These are phyloP conservation scores for Lodderomyces oxycetoniae DNA, from an alignment of 1,139 yeast species.

Conservation along the genomic window DNA sequence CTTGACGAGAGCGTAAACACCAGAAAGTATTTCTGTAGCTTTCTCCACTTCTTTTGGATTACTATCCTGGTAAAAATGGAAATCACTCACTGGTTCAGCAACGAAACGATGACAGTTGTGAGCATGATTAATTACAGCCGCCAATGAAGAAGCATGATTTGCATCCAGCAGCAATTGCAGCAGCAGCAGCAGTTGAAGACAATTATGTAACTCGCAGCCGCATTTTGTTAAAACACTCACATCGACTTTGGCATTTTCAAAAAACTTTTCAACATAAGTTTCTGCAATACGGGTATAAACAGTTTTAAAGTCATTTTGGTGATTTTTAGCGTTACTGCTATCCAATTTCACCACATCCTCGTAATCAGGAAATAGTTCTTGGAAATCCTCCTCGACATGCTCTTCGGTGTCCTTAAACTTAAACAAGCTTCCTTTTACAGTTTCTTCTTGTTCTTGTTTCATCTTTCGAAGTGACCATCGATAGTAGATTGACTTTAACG, in stretches of 20 bases:
- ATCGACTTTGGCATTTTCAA: slow-evolving; percentile 12
- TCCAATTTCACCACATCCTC: slow-evolving; percentile 55
- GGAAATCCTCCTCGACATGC: slow-evolving; percentile 72
- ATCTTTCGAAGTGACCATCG: slow-evolving; percentile 75
- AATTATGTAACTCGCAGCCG: slow-evolving; percentile 38
- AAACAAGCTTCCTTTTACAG: slow-evolving; percentile 57
- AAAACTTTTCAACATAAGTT: slow-evolving; percentile 28
- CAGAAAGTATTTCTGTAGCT: slow-evolving; percentile 52
- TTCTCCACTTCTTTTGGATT: slow-evolving; percentile 55
- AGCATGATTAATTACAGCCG: slow-evolving; percentile 41
- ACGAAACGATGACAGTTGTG: slow-evolving; percentile 11
- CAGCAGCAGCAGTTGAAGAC: too few relatives aligned
- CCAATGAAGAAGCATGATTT: slow-evolving; percentile 31
- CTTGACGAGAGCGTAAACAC: slow-evolving; percentile 43
- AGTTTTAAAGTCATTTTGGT: slow-evolving; percentile 20
- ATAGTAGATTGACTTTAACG: slow-evolving; percentile 60
- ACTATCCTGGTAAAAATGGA: slow-evolving; percentile 70
- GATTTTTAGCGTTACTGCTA: slow-evolving; percentile 3
- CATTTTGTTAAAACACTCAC: slow-evolving; percentile 32
- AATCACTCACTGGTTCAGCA: slow-evolving; percentile 2
- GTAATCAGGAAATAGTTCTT: slow-evolving; percentile 76
- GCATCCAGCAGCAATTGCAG: too few relatives aligned
- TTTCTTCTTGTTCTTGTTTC: slow-evolving; percentile 59
- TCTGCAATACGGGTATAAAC: slow-evolving; percentile 28
- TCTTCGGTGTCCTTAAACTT: slow-evolving; percentile 58